These are phyloP conservation scores for Populus tremula DNA, from an alignment of 345 rosid species.

Conservation along the genomic window DNA sequence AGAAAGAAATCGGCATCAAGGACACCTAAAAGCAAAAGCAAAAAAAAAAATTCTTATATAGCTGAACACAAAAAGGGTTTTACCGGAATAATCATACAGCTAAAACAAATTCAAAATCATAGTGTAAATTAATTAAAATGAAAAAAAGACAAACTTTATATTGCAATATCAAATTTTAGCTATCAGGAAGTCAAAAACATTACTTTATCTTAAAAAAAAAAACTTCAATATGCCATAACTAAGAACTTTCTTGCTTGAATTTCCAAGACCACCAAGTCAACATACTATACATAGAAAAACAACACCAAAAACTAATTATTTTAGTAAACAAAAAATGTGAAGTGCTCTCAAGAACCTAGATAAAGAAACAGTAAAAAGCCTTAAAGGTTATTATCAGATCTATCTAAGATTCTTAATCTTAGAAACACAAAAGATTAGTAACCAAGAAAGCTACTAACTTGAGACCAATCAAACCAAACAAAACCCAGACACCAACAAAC, in stretches of 20 bases:
- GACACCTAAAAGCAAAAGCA: neutral
- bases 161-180: neutral
- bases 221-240: neutral
- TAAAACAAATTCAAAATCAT: neutral
- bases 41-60: neutral
- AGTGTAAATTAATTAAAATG: neutral
- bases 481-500: neutral
- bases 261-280: constrained; percentile 29
- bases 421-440: neutral
- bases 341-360: neutral
- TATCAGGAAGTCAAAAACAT: neutral
- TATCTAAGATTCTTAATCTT: neutral
- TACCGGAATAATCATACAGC: too few species aligned
- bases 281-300: constrained; percentile 7
- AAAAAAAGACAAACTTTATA: neutral
- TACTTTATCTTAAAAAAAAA: neutral
- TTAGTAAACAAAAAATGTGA: neutral
- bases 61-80: neutral
- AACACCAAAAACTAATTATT: neutral
- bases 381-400: neutral
- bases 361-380: neutral
- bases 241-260: constrained; percentile 15
- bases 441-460: neutral
- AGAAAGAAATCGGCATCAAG: neutral
- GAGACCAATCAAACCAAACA: neutral